These are phyloP conservation scores for Emergomyces pasteurianus DNA, from an alignment of 2,329 filamentous ascomycete species.

Conservation along the genomic window DNA sequence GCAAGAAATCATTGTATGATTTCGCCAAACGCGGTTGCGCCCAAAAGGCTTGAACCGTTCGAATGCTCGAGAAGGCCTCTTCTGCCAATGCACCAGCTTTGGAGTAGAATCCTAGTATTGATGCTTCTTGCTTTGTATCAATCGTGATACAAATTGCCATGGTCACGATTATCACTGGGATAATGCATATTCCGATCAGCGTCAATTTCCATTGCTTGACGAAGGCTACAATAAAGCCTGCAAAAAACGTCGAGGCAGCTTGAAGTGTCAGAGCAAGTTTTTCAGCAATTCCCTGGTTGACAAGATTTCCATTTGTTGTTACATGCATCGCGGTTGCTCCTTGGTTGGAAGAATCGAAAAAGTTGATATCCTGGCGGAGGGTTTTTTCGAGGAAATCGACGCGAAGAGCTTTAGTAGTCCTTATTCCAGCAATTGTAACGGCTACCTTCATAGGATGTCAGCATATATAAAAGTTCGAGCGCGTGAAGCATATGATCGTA, in stretches of 20 bases:
- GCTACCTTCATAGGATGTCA: neutral
- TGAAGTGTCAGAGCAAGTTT: conserved; percentile 25
- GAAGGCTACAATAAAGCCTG: conserved; percentile 31
- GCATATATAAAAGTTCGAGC: neutral
- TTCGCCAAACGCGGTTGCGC: conserved; percentile 31
- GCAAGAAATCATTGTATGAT: conserved; percentile 34
- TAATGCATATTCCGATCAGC: conserved; percentile 34
- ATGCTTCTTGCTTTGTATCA: conserved; percentile 16
- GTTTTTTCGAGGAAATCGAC: conserved; percentile 2
- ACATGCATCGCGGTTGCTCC: conserved; percentile 5
- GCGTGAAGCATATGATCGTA: neutral
- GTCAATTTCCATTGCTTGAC: conserved; percentile 33
- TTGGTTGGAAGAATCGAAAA: conserved; percentile 1
- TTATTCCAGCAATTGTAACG: conserved; percentile 1
- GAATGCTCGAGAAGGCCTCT: conserved; percentile 37
- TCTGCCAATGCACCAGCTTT: conserved; percentile 35
- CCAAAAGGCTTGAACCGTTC: conserved; percentile 39
- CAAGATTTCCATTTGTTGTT: conserved; percentile 22
- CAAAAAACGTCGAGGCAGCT: conserved; percentile 27
- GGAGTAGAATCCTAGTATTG: conserved; percentile 29
- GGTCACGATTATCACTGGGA: conserved; percentile 31
- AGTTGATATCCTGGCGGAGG: conserved; percentile 2
- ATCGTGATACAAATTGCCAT: conserved; percentile 14
- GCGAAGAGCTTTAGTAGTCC: neutral
- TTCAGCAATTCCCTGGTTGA: conserved; percentile 31